These are phyloP conservation scores for Stachybotrys chlorohalonatus DNA, from an alignment of 2,329 filamentous ascomycete genomes.

Conservation along the genomic window DNA sequence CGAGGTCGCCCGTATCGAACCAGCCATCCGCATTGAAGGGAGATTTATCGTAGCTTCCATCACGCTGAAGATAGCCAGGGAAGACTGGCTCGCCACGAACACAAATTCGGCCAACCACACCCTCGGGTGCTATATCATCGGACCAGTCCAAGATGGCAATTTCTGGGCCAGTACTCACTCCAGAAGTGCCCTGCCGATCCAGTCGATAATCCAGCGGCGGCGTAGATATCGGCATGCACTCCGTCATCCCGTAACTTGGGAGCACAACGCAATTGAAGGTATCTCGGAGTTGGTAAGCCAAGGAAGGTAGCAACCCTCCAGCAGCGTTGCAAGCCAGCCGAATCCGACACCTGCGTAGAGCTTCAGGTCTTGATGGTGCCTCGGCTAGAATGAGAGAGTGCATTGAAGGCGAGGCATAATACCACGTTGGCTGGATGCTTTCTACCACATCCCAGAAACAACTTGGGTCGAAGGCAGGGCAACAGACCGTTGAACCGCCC, in stretches of 20 bases:
- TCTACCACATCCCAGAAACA: conserved; percentile 47
- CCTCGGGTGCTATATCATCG: conserved; percentile 17
- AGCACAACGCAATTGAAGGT: conserved; percentile 43
- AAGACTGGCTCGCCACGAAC: conserved; percentile 43
- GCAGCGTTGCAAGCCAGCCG: conserved; percentile 47
- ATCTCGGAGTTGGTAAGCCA: conserved; percentile 37
- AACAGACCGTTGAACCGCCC: conserved; percentile 44
- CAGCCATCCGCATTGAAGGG: conserved; percentile 38
- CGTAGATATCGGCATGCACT: conserved; percentile 50
- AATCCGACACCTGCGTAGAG: conserved; percentile 32
- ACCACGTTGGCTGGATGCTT: conserved; percentile 41
- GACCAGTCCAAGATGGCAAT: conserved; percentile 37
- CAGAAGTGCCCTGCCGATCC: conserved; percentile 43
- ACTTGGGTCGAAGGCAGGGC: conserved; percentile 42
- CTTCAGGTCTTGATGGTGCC: conserved; percentile 26
- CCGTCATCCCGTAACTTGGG: conserved; percentile 51
- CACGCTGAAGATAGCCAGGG: conserved; percentile 35
- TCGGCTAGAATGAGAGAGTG: conserved; percentile 44
- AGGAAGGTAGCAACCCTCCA: conserved; percentile 40
- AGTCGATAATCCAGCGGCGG: conserved; percentile 42
- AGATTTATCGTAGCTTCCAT: conserved; percentile 32
- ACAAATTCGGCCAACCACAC: conserved; percentile 36
- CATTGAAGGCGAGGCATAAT: conserved; percentile 50
- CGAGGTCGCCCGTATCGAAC: conserved; percentile 47
- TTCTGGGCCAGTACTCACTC: conserved; percentile 41